Evolutionary conservation across 805 yeast genomes (phyloP), one percentile per base, ranked within the genome.

Genomic region (Candida ipomoeae): DNA sequence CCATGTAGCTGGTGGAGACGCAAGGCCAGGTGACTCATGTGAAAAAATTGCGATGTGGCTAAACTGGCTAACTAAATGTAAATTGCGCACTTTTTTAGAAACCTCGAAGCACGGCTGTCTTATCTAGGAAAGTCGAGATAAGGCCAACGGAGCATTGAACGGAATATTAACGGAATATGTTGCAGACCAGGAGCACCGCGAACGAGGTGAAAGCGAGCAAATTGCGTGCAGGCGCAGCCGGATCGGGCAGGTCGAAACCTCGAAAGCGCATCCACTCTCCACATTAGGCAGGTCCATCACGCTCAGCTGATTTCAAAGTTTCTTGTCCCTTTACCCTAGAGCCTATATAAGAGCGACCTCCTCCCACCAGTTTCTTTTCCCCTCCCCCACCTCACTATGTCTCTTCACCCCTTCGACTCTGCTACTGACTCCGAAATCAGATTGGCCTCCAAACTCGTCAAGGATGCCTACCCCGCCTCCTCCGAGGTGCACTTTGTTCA

Each of bases 401-500:
- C 55, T 17, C 43, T 63, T 40, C 86, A 82, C 63, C 86, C 85
- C 42, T 82, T 82, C 63, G 86, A 81, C 62, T 69, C 83, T 21
- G 78, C 78, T 57, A 73, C 77, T 42, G 87, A 82, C 56, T 74
- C 66, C 45, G 89, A 84, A 69, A 68, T 83, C 60, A 73, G 77
- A 64, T 65, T 75, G 55, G 79, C 87, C 40, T 62, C 84, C 46
- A 81, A 81, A 66, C 74, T 84, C 53, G 70, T 84, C 67, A 84
- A 83, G 69, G 85, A 80, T 62, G 62, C 78, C 48, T 68, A 79
- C 62, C 75, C 81, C 17, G 79, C 79, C 32, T 61, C 69, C 15
- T 80, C 75, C 44, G 70, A 73, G 56, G 80, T 84, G 48, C 87
- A 83, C 65, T 85, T 85, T 65, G 75, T 79, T 46, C 87, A 81